phyloP scores from a whole-genome alignment of 2,329 filamentous ascomycete species.

The Microdochium bolleyi region DNA sequence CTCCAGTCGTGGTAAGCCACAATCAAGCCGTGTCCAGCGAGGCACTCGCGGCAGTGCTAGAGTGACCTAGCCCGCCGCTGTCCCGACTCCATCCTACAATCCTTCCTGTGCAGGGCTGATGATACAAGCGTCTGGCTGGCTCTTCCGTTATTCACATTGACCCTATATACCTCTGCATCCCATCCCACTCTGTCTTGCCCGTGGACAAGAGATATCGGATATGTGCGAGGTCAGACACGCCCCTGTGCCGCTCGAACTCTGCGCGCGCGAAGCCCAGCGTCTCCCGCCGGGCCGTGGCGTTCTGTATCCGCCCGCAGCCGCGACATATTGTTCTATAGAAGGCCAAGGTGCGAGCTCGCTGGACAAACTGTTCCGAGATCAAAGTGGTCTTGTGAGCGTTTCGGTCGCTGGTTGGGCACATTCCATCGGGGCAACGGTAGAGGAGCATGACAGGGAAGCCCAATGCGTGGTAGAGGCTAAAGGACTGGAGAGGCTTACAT shows the following conservation, averaged over 20 bases:
- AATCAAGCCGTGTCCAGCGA: too few species aligned
- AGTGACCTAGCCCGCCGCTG: too few species aligned
- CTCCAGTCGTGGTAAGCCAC: too few species aligned
- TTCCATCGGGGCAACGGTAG: too few species aligned
- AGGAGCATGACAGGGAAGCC: too few species aligned
- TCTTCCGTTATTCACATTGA: conserved; percentile 31
- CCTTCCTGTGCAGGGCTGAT: too few species aligned
- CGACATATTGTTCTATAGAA: conserved; percentile 53
- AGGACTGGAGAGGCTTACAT: conserved; percentile 37
- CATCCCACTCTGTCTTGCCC: conserved; percentile 59
- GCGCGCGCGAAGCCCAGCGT: conserved; percentile 47
- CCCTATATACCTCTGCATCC: conserved; percentile 49
- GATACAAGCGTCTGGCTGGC: too few species aligned
- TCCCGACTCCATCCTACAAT: neutral
- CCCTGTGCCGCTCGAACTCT: conserved; percentile 52
- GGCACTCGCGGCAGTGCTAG: too few species aligned
- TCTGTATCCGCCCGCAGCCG: conserved; percentile 41
- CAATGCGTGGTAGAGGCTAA: neutral
- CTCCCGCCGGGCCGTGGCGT: conserved; percentile 44
- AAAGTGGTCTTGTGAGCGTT: neutral
- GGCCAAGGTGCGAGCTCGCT: conserved; percentile 43
- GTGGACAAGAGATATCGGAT: conserved; percentile 57
- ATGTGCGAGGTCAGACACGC: conserved; percentile 48
- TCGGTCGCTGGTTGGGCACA: too few species aligned
- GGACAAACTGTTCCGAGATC: conserved; percentile 34